These are phyloP conservation scores for Jackrogersella minutella DNA, from an alignment of 495 filamentous ascomycete species.

Conservation along the genomic window DNA sequence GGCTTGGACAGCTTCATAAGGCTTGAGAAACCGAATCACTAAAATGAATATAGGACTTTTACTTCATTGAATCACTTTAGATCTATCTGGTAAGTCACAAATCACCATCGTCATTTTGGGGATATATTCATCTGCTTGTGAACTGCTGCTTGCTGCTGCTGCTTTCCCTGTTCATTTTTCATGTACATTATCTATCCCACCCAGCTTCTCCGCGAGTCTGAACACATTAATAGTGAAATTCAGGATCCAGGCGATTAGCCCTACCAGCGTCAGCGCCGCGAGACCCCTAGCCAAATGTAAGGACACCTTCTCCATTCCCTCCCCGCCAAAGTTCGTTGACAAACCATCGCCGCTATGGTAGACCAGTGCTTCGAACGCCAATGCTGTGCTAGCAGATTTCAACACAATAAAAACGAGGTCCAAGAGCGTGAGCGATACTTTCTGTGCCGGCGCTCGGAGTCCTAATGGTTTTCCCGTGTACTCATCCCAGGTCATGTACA, in stretches of 20 bases:
- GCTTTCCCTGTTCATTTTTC: constrained; percentile 40
- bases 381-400: constrained; percentile 86
- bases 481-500: constrained; percentile 96
- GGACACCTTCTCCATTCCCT: constrained; percentile 53
- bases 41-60: too few relatives aligned
- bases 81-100: neutral
- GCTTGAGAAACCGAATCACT: too few relatives aligned
- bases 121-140: constrained; percentile 26
- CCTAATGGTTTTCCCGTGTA: constrained; percentile 94
- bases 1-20: too few relatives aligned
- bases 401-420: constrained; percentile 97
- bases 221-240: constrained; percentile 91
- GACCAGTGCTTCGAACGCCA: constrained; percentile 85
- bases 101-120: neutral
- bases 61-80: neutral
- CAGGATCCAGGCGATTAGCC: constrained; percentile 85
- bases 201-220: constrained; percentile 79
- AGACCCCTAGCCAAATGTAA: constrained; percentile 78
- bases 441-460: constrained; percentile 79
- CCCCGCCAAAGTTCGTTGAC: constrained; percentile 7
- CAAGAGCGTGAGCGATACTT: constrained; percentile 85
- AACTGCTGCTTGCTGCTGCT: too few relatives aligned
- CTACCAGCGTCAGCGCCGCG: constrained; percentile 80
- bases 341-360: constrained; percentile 62
- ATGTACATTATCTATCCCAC: constrained; percentile 57